A percentile compares a stretch with the other conserved stretches of the same genome.
These are phyloP conservation scores for Vitis riparia DNA, from an alignment of 164 flowering plant species.

Conservation along the genomic window DNA sequence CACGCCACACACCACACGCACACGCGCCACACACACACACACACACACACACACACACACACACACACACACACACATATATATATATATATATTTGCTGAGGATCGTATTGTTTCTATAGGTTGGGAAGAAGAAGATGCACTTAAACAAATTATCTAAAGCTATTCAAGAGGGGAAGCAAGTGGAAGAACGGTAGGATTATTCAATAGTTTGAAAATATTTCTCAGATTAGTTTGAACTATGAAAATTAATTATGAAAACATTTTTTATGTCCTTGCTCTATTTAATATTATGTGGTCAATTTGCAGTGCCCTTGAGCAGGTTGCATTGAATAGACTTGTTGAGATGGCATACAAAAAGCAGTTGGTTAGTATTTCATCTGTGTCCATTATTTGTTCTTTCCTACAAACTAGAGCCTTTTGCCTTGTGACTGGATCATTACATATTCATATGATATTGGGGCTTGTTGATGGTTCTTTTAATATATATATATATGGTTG, in stretches of 20 bases:
- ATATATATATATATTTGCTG: background rate
- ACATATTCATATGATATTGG: background rate
- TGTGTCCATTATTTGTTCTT: background rate
- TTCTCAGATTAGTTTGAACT: background rate
- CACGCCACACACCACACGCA: no score
- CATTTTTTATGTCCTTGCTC: no score
- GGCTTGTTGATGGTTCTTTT: background rate
- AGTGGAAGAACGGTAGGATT: constrained; percentile 43
- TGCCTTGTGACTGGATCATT: background rate
- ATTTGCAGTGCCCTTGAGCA: constrained; percentile 70
- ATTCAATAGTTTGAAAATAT: constrained; percentile 1
- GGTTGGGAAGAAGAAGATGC: constrained; percentile 52
- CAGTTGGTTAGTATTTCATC: constrained; percentile 47
- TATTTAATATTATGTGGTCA: constrained; percentile 4
- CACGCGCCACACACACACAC: no score
- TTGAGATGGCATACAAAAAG: constrained; percentile 75
- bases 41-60: no score
- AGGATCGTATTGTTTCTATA: constrained; percentile 21
- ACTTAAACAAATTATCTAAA: constrained; percentile 42
- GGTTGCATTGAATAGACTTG: constrained; percentile 70
- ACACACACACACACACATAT: no score
- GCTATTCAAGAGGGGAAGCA: constrained; percentile 40
- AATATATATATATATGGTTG: background rate
- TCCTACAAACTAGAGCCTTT: background rate
- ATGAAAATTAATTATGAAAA: background rate